Percentiles rank a stretch among this genome's conserved stretches.
Conservation (phyloP, 2,329 filamentous ascomycete species). For the Diaporthe sp. region DNA sequence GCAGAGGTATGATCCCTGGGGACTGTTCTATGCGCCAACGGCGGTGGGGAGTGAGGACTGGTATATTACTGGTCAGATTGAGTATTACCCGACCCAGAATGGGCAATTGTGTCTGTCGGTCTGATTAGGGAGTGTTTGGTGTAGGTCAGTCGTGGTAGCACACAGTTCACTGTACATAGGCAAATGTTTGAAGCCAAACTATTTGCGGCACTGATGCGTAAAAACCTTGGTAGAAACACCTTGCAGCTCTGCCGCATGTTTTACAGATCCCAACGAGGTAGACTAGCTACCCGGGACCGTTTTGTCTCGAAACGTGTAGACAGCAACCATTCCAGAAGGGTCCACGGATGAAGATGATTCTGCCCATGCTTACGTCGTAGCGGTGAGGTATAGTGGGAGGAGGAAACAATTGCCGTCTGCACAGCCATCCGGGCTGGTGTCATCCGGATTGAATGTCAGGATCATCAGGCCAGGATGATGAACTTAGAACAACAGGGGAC, state of each 20-base stretch:
- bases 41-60: slow-evolving; percentile 31
- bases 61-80: slow-evolving; percentile 27
- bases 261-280: neutral
- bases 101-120: slow-evolving; percentile 24
- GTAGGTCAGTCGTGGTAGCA: neutral
- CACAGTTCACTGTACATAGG: neutral
- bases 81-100: slow-evolving; percentile 30
- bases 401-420: slow-evolving; percentile 6
- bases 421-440: slow-evolving; percentile 12
- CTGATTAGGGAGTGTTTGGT: neutral
- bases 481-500: slow-evolving; percentile 3
- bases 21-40: slow-evolving; percentile 32
- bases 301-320: neutral
- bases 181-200: neutral
- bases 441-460: neutral
- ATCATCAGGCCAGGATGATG: neutral
- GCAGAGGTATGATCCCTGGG: slow-evolving; percentile 35
- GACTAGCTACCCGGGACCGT: neutral
- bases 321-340: neutral
- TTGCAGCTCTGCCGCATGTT: neutral
- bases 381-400: neutral
- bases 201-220: neutral
- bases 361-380: neutral
- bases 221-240: neutral
- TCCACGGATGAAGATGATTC: neutral